phyloP scores from a whole-genome alignment of 2,329 filamentous ascomycete genomes.

The Aspergillus jensenii region DNA sequence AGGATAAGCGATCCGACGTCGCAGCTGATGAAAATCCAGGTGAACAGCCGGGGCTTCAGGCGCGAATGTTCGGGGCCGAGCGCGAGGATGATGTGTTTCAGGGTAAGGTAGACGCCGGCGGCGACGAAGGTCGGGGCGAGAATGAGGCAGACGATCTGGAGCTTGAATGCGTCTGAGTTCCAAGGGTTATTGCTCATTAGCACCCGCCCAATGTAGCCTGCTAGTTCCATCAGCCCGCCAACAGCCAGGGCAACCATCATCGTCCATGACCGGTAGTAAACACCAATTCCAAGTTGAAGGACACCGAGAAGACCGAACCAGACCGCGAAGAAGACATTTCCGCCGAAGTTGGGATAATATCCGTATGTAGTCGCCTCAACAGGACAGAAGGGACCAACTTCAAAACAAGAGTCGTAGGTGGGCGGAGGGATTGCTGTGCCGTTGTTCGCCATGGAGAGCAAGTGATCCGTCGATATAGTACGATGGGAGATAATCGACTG shows the following conservation, averaged over 20 bases:
- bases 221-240: conserved; percentile 52
- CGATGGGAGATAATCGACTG: neutral
- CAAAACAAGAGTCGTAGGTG: conserved; percentile 26
- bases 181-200: conserved; percentile 56
- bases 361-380: conserved; percentile 52
- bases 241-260: conserved; percentile 52
- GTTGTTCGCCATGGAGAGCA: neutral
- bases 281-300: conserved; percentile 50
- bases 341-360: conserved; percentile 53
- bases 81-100: conserved; percentile 58
- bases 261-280: conserved; percentile 56
- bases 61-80: conserved; percentile 53
- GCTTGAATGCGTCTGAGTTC: conserved; percentile 48
- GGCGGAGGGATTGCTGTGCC: neutral
- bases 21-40: conserved; percentile 60
- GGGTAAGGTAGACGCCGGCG: conserved; percentile 56
- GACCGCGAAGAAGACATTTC: conserved; percentile 53
- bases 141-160: conserved; percentile 57
- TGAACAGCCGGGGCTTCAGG: conserved; percentile 52
- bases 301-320: conserved; percentile 53
- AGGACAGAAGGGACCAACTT: conserved; percentile 42
- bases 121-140: conserved; percentile 58
- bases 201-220: conserved; percentile 58
- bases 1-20: conserved; percentile 60
- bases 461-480: neutral